Percentiles rank a stretch among this genome's conserved stretches.
Evolutionary conservation across 352 stramenopile genomes (phyloP).

Genomic region (Phytopythium oedochilum): DNA sequence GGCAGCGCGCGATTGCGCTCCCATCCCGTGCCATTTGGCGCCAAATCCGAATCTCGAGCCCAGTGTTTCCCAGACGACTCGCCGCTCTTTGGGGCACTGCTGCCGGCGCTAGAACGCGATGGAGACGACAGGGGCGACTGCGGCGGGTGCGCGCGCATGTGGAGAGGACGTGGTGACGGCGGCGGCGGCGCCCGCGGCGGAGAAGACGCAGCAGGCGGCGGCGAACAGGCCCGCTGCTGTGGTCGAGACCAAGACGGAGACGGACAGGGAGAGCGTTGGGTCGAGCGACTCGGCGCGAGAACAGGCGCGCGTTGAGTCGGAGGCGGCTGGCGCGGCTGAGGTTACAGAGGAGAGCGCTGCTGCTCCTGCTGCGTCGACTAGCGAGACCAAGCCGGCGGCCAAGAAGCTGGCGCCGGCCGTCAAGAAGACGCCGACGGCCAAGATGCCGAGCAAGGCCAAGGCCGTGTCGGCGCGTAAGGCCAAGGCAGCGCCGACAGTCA

Average conservation of each 20-base stretch:
- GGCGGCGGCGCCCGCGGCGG: neutral
- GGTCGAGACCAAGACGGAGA: conserved; percentile 4
- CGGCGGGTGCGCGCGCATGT: neutral
- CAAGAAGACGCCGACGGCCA: conserved; percentile 6
- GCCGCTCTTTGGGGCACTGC: neutral
- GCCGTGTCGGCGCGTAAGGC: neutral
- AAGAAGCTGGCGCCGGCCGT: neutral
- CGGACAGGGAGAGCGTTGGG: conserved; percentile 7
- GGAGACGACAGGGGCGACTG: neutral
- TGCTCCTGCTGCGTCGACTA: neutral
- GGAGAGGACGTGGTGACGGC: neutral
- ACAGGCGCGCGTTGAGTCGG: neutral
- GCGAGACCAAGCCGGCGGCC: neutral
- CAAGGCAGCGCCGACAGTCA: neutral
- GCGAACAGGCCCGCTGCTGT: neutral
- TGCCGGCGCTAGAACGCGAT: neutral
- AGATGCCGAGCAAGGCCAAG: conserved; percentile 9
- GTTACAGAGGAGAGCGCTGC: neutral
- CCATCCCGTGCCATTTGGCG: conserved; percentile 3
- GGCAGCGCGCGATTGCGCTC: neutral
- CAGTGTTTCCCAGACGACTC: too few relatives aligned
- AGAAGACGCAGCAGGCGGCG: neutral
- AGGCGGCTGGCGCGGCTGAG: neutral
- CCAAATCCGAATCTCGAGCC: neutral
- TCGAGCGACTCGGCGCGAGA: conserved; percentile 1